These are phyloP conservation scores for Arabis hirsuta DNA, from an alignment of 345 rosid genomes.

Conservation along the genomic window DNA sequence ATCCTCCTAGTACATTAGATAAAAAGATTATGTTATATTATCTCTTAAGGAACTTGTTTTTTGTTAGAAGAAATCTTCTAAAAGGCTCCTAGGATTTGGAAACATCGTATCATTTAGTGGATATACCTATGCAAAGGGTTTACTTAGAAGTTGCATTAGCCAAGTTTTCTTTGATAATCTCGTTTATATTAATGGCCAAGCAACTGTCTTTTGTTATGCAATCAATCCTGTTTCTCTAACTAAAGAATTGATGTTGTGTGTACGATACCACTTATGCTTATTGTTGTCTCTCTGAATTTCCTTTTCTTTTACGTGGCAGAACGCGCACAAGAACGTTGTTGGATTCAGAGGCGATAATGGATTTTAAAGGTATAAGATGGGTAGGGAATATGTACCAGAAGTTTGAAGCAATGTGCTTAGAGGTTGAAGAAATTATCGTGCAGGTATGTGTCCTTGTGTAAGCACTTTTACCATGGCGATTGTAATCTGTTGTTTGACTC, in stretches of 20 bases:
- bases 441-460: slow-evolving; percentile 50
- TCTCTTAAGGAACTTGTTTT: slow-evolving; percentile 18
- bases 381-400: slow-evolving; percentile 76
- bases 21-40: slow-evolving; percentile 9
- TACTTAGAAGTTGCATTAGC: slow-evolving; percentile 38
- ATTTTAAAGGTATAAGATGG: slow-evolving; percentile 70
- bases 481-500: neutral
- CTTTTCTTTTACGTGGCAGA: slow-evolving; percentile 11
- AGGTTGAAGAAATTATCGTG: slow-evolving; percentile 84
- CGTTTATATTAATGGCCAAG: slow-evolving; percentile 16
- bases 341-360: slow-evolving; percentile 47
- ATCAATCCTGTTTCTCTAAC: slow-evolving; percentile 25
- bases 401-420: slow-evolving; percentile 90
- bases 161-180: neutral
- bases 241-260: slow-evolving; percentile 34
- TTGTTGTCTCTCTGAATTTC: slow-evolving; percentile 19
- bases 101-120: neutral
- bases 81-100: slow-evolving; percentile 30
- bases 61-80: slow-evolving; percentile 23
- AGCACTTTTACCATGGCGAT: neutral
- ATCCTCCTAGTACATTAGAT: neutral
- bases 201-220: neutral
- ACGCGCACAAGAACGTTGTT: slow-evolving; percentile 2
- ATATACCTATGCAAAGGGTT: slow-evolving; percentile 33
- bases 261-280: slow-evolving; percentile 3